Evolutionary conservation across 1,284 basidiomycete genomes (phyloP), one percentile per base, ranked within the genome.

Genomic region (Agroathelia rolfsii): DNA sequence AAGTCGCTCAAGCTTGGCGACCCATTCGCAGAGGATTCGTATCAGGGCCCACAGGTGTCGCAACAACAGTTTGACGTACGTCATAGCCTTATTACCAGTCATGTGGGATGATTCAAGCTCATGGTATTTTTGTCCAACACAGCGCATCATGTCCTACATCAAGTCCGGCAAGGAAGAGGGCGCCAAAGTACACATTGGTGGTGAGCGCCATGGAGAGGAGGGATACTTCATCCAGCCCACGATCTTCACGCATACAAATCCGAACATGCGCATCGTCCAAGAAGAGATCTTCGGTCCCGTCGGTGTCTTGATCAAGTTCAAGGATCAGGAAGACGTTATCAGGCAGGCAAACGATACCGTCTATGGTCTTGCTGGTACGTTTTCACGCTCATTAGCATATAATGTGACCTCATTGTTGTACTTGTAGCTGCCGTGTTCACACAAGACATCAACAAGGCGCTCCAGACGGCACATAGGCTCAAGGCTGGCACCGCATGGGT

Each of bases 241-340:
- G 35, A 70, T 83, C 54, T 82, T 82, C 63, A 70, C 70, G 28
- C 61, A 78, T 48, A 69, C 72, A 44, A 62, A 60, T 42, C 58
- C 64, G 24, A 56, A 72, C 50, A 76, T 78, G 72, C 69, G 64
- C 56, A 82, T 85, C 52, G 70, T 73, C 42, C 59, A 61, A 44
- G 82, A 85, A 56, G 82, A 84, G 56, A 79, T 81, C 56, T 79
- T 81, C 49, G 80, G 76, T 18, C 76, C 77, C 37, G 68, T 73
- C 39, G 61, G 64, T 38, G 64, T 70, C 36, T 45, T 69, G 21
- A 56, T 61, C 53, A 65, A 64, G 50, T 70, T 68, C 50, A 43
- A 55, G 36, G 52, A 62, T 40, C 63, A 66, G 38, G 35, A 35
- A 41, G 74, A 78, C 43, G 70, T 77, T 37, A 57, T 85, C 47